Evolutionary conservation across 2,329 filamentous ascomycete species (phyloP), one percentile per base, ranked within the genome.

Genomic region (Diplodia seriata): DNA sequence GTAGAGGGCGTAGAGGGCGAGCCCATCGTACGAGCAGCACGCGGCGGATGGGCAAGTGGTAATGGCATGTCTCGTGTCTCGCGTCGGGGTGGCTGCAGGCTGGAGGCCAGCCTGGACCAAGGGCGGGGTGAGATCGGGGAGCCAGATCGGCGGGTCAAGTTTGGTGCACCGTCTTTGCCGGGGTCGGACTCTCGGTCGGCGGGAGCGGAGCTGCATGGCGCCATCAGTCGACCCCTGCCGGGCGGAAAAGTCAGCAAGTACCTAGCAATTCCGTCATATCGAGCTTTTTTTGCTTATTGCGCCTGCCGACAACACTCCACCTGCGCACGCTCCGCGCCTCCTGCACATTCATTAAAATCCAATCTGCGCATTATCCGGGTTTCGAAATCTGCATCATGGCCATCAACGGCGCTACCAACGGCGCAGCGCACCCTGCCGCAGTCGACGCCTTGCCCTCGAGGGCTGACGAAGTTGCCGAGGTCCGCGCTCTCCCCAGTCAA

Each of bases 391-490:
- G 14, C 51, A 70, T 1, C 47, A 77, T 76, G 74, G 64, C 72
- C 31, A 63, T 70, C 12, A 75, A 73, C 64, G 43, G 59, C 47
- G 40, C 64, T 3, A 49, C 57, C 57, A 72, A 70, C 36, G 68
- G 68, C 36, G 47, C 67, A 70, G 50, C 73, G 73, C 31, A 73
- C 77, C 53, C 73, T 73, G 51, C 36, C 3, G 8, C 50, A 0
- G 59, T 63, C 43, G 59, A 63, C 23, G 59, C 49, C 11, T 49
- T 57, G 56, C 66, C 57, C 56, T 62, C 66, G 40, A 73, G 77
- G 26, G 75, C 78, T 14, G 76, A 77, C 36, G 78, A 80, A 70
- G 77, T 78, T 66, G 74, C 78, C 73, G 77, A 79, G 68, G 78
- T 79, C 74, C 56, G 73, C 67, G 49, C 62, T 43, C 33, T 18